Percentiles rank a stretch among this genome's conserved stretches.
Conservation (phyloP, 2,329 filamentous ascomycete genomes). For the Fusarium sp. region DNA sequence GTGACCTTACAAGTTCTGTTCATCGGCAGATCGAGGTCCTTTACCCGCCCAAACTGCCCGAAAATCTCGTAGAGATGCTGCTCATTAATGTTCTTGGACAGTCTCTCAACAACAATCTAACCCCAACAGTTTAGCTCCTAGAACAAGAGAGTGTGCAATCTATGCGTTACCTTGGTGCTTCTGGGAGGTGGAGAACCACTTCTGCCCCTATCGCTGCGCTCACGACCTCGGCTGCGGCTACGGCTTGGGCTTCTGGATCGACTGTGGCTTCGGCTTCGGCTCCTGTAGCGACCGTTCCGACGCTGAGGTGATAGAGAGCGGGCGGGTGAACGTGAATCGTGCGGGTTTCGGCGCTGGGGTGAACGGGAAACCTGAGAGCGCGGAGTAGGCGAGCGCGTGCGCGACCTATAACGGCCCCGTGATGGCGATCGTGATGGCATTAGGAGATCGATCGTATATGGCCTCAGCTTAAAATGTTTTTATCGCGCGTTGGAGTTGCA, state of each 20-base stretch:
- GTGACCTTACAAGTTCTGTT: slow-evolving; percentile 79
- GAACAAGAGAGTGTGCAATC: neutral
- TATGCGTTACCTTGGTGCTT: slow-evolving; percentile 63
- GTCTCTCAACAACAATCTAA: slow-evolving; percentile 93
- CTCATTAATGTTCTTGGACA: slow-evolving; percentile 95
- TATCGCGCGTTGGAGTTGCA: slow-evolving; percentile 19
- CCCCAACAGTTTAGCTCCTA: slow-evolving; percentile 18
- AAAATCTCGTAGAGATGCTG: slow-evolving; percentile 93
- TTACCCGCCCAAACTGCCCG: slow-evolving; percentile 84
- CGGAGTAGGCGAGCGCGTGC: slow-evolving; percentile 51
- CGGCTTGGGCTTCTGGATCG: slow-evolving; percentile 45
- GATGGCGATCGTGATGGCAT: slow-evolving; percentile 51
- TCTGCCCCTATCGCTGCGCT: slow-evolving; percentile 52
- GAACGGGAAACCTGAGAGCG: slow-evolving; percentile 52
- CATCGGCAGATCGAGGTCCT: slow-evolving; percentile 89
- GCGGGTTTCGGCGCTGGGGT: slow-evolving; percentile 44
- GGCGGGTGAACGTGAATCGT: slow-evolving; percentile 51
- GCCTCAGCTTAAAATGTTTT: slow-evolving; percentile 4
- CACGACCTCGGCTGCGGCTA: slow-evolving; percentile 49
- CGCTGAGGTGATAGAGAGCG: slow-evolving; percentile 49
- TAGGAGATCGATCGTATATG: neutral
- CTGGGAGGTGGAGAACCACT: slow-evolving; percentile 54
- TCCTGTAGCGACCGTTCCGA: slow-evolving; percentile 50
- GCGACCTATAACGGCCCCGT: slow-evolving; percentile 49
- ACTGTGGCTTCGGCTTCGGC: slow-evolving; percentile 43